Base-by-base conservation (phyloP, 169 alveolate species). In the Cryptosporidium meleagridis region DNA sequence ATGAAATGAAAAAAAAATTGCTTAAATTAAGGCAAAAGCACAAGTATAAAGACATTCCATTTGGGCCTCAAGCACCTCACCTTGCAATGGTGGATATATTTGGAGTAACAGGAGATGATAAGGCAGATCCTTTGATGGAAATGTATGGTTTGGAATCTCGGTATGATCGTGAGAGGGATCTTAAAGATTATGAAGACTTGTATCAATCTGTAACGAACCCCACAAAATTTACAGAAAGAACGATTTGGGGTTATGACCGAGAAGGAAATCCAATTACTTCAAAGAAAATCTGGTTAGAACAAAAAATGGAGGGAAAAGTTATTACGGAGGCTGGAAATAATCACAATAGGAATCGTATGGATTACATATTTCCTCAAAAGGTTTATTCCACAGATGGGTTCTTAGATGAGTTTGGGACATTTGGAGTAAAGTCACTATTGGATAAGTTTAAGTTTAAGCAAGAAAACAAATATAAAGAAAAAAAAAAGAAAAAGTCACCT, bases 11-110 rank as follows among this genome's bases (percentile, higher is more conserved):
- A 35, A 62, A 39, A 51, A 80, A 80, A 21, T 62, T 61, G 68
- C 67, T 80, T 21, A 59, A 39, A n/a, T 16, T 61, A 33, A 61
- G 89, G 35, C 48, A 21, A 1, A 80, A 65, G 45, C 39, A 23
- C 35, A 45, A 53, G 21, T 59, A 44, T 23, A 80, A 65, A 62
- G 89, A 80, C 65, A 80, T 80, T 44, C 53, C 75, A 33, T 80
- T 80, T 62, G 89, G 89, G 26, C 89, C 89, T 44, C 89, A 80
- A 41, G 80, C 51, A 45, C 58, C 59, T 41, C 67, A 80, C 70
- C 67, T 80, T 26, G 75, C 89, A 16, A 80, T 80, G 89, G 75
- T n/a, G 33, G 89, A 80, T 62, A 65, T 80, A 61, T 80, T 80
- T 80, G 89, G 89, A 58, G 75, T 37, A 18, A 62, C 75, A 8